phyloP scores from a whole-genome alignment of 2,329 filamentous ascomycete genomes.

The Chaetomium olivaceum region DNA sequence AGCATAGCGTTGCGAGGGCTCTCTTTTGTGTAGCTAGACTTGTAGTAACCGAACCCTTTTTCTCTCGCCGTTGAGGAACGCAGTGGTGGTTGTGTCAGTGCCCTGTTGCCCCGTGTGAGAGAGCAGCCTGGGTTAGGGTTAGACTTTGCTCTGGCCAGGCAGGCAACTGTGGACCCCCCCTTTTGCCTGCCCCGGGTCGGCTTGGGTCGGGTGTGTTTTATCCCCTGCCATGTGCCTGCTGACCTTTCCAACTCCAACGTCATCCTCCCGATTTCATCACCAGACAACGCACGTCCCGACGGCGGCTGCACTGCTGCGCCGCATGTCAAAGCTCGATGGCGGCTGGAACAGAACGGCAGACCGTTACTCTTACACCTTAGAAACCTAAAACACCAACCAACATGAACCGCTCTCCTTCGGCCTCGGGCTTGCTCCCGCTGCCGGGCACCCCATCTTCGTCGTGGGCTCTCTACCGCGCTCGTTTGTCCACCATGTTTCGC shows the following conservation, averaged over 20 bases:
- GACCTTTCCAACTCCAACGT: not conserved
- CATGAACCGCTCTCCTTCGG: conserved; percentile 45
- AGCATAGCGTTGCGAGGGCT: conserved; percentile 25
- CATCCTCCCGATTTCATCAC: not conserved
- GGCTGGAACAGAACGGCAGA: not conserved
- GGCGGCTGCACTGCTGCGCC: not conserved
- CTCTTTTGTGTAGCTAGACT: conserved; percentile 12
- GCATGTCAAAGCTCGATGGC: not conserved
- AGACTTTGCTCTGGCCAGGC: too few relatives aligned
- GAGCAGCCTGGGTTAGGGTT: not conserved
- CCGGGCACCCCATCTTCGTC: conserved; percentile 63
- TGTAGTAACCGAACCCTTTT: not conserved
- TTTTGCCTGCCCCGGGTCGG: not conserved
- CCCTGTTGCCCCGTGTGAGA: too few relatives aligned
- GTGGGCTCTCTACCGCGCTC: conserved; percentile 71
- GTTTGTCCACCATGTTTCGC: conserved; percentile 62
- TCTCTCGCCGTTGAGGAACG: not conserved
- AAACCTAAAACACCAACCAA: conserved; percentile 13
- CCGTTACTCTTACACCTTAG: not conserved
- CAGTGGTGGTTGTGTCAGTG: not conserved
- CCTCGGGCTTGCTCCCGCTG: conserved; percentile 49
- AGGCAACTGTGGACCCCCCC: too few relatives aligned
- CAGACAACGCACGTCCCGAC: not conserved
- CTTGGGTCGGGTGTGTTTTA: not conserved
- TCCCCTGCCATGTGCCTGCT: not conserved